Evolutionary conservation across 176 grass and related monocot species (phyloP).

Genomic region (Pontederia paniculata): DNA sequence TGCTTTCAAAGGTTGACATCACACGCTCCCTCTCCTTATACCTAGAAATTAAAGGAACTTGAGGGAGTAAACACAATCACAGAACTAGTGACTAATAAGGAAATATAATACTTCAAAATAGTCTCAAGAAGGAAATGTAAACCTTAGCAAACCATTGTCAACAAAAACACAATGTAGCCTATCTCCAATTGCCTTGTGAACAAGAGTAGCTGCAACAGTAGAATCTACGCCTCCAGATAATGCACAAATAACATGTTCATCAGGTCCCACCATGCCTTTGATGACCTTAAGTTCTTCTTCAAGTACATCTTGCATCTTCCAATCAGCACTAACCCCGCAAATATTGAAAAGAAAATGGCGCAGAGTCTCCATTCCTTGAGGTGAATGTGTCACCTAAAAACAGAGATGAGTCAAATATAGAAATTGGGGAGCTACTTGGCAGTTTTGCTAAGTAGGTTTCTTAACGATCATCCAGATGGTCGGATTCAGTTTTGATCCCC

Average conservation of each 20-base stretch:
- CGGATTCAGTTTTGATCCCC: too few relatives aligned
- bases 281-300: constrained; percentile 85
- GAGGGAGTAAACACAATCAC: background rate
- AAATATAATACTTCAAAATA: background rate
- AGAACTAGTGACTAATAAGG: background rate
- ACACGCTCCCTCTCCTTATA: constrained; percentile 76
- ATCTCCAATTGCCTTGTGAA: constrained; percentile 76
- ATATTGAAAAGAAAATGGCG: constrained; percentile 64
- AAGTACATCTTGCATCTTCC: constrained; percentile 91
- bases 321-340: constrained; percentile 55
- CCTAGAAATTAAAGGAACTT: constrained; percentile 24
- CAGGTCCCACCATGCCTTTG: constrained; percentile 41
- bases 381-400: constrained; percentile 73
- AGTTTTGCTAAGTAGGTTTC: too few relatives aligned
- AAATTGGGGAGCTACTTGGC: too few relatives aligned
- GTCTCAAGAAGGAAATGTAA: background rate
- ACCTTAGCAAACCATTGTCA: constrained; percentile 86
- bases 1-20: constrained; percentile 70
- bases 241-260: constrained; percentile 84
- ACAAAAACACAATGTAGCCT: constrained; percentile 87
- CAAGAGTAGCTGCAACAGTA: constrained; percentile 71
- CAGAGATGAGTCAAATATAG: constrained; percentile 2
- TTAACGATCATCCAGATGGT: too few relatives aligned
- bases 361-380: constrained; percentile 80
- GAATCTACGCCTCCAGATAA: constrained; percentile 89